phyloP scores from a whole-genome alignment of 176 grass and related monocot species.

The Eleusine coracana region DNA sequence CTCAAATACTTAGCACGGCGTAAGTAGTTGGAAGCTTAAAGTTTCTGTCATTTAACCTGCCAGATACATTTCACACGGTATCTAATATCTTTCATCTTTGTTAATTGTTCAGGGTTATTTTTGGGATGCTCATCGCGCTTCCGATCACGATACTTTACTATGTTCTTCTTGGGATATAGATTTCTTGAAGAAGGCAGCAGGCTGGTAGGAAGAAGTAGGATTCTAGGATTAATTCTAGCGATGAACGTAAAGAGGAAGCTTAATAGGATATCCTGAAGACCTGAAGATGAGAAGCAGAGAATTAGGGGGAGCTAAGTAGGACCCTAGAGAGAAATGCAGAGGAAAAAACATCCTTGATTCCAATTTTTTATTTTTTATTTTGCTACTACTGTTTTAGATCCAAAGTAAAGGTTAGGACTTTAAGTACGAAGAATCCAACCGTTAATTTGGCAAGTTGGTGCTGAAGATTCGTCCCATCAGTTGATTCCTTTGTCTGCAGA shows the following conservation, averaged over 20 bases:
- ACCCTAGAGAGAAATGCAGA: conserved; percentile 50
- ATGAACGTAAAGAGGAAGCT: conserved; percentile 1
- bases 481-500: conserved; percentile 41
- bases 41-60: neutral
- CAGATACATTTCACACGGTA: neutral
- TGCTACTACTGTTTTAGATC: conserved; percentile 53
- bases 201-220: conserved; percentile 33
- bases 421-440: conserved; percentile 36
- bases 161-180: conserved; percentile 85
- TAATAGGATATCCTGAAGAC: conserved; percentile 25
- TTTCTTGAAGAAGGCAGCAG: conserved; percentile 30
- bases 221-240: conserved; percentile 42
- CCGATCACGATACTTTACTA: conserved; percentile 97
- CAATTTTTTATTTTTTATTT: conserved; percentile 38
- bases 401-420: conserved; percentile 61
- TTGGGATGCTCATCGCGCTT: conserved; percentile 91
- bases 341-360: conserved; percentile 32
- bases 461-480: conserved; percentile 48
- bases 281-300: conserved; percentile 40
- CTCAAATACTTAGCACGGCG: conserved; percentile 97
- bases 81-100: conserved; percentile 11
- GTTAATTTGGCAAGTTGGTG: conserved; percentile 45
- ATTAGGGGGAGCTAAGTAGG: conserved; percentile 47
- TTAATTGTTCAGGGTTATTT: conserved; percentile 72
- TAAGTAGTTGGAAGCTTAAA: conserved; percentile 44